phyloP scores from a whole-genome alignment of 1,139 yeast genomes.

The Sugiyamaella sp. region DNA sequence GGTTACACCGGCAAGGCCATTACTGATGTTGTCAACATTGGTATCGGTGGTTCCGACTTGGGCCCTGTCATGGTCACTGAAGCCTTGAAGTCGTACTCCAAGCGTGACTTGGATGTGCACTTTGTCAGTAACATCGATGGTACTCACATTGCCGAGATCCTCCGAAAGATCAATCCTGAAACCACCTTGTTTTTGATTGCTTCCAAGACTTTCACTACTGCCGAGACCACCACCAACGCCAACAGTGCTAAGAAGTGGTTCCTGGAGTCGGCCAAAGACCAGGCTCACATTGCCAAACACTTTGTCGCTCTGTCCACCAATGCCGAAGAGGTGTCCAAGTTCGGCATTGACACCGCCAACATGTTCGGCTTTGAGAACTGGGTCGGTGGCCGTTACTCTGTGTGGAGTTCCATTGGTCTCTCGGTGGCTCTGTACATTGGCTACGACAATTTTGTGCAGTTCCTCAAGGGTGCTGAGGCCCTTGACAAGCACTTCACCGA shows the following conservation, averaged over 20 bases:
- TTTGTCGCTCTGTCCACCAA: constrained; percentile 96
- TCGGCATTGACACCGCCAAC: constrained; percentile 95
- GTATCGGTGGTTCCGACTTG: constrained; percentile 98
- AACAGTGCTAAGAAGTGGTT: constrained; percentile 95
- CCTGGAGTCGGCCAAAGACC: constrained; percentile 68
- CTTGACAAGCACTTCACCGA: constrained; percentile 86
- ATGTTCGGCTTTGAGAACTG: constrained; percentile 98
- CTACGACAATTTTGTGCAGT: constrained; percentile 84
- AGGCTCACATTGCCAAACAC: constrained; percentile 86
- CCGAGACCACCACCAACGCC: constrained; percentile 96
- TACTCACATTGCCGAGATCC: constrained; percentile 91
- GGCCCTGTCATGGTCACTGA: constrained; percentile 99
- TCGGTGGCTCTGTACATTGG: constrained; percentile 96
- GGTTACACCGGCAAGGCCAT: constrained; percentile 96
- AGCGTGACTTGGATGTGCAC: constrained; percentile 76
- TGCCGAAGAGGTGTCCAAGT: constrained; percentile 84
- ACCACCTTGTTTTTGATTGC: constrained; percentile 94
- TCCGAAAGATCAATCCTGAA: constrained; percentile 78
- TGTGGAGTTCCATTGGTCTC: constrained; percentile 98
- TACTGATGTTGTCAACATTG: constrained; percentile 93
- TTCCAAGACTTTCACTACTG: constrained; percentile 98
- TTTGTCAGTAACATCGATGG: constrained; percentile 98
- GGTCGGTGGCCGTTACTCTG: constrained; percentile 99
- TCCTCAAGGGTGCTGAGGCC: constrained; percentile 97
- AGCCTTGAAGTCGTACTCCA: constrained; percentile 87